Evolutionary conservation across 2,329 filamentous ascomycete species (phyloP).

Genomic region (Massarina eburnea): DNA sequence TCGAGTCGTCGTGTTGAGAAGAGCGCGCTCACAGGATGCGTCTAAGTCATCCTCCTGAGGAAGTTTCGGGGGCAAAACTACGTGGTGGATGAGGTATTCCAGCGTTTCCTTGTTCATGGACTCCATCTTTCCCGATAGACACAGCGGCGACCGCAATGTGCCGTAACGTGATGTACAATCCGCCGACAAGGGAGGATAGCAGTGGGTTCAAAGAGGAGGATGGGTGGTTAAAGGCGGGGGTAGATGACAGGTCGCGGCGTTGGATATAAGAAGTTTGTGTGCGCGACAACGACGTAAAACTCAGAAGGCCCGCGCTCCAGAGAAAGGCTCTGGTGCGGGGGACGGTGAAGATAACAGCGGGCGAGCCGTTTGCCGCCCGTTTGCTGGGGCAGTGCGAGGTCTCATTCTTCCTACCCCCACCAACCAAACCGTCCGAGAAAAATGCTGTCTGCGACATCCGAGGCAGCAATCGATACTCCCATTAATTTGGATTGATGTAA

Average conservation of each 20-base stretch:
- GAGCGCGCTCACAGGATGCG: constrained; percentile 10
- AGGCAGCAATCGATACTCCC: too few species aligned
- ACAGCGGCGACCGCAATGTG: not conserved
- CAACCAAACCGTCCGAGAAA: not conserved
- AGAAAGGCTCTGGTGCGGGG: not conserved
- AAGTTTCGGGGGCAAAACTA: constrained; percentile 53
- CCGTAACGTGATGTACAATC: not conserved
- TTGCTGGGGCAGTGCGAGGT: not conserved
- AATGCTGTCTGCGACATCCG: not conserved
- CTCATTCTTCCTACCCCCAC: not conserved
- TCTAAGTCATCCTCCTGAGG: constrained; percentile 42
- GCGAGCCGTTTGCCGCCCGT: not conserved
- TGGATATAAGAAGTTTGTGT: too few species aligned
- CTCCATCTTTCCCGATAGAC: not conserved
- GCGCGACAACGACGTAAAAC: too few species aligned
- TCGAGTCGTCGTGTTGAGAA: constrained; percentile 13
- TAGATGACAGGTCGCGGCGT: not conserved
- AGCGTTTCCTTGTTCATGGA: not conserved
- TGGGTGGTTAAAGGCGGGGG: not conserved
- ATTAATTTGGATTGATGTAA: not conserved
- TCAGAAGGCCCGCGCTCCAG: not conserved
- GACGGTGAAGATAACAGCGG: not conserved
- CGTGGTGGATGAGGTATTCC: constrained; percentile 48
- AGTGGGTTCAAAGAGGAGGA: not conserved
- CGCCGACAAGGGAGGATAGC: not conserved